Evolutionary conservation across 2,329 filamentous ascomycete species (phyloP), one percentile per base, ranked within the genome.

Genomic region (Zymoseptoria tritici): DNA sequence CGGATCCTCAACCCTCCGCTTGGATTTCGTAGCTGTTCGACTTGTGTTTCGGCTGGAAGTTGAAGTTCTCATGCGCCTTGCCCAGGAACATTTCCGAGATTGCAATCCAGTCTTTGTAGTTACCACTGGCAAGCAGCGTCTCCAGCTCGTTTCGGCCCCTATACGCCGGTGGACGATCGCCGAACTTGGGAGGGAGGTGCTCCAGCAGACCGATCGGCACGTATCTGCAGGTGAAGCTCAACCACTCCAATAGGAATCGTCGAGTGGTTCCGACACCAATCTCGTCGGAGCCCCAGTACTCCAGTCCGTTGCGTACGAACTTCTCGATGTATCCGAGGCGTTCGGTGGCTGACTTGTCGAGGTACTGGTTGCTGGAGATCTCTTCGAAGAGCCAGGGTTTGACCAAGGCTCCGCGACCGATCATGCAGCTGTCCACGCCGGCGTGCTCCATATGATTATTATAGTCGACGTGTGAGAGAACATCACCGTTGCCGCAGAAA

Each of bases 341-440:
- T 78, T 99, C 93, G 4, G 86, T 83, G 2, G 93, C 88, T 2
- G 90, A 91, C 76, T 99, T 99, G 79, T 99, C 94, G 49, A 99
- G 84, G 72, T 97, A 97, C 75, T 97, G 94, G 4, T 89, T 89
- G 63, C 86, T 83, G 66, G 90, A 85, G 58, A 99, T 97, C 76
- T 99, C 94, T 75, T 99, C 94, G 72, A 97, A 99, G 63, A 99
- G 81, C 94, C 94, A 99, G 0, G 94, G 94, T 78, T 99, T 99
- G 77, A 97, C 90, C 60, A 99, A 83, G 9, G 94, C 94, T 59
- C 94, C 94, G 62, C 94, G 89, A n/a, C 87, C 94, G 62, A 97
- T 85, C 94, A 99, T 97, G 72, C 96, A 89, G n/a, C 86, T 86
- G 77, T 97, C 93, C 52, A 97, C 91, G 53, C 85, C 84, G 42